Conservation (phyloP, 1,139 yeast species). For the Yamadazyma aaseri region DNA sequence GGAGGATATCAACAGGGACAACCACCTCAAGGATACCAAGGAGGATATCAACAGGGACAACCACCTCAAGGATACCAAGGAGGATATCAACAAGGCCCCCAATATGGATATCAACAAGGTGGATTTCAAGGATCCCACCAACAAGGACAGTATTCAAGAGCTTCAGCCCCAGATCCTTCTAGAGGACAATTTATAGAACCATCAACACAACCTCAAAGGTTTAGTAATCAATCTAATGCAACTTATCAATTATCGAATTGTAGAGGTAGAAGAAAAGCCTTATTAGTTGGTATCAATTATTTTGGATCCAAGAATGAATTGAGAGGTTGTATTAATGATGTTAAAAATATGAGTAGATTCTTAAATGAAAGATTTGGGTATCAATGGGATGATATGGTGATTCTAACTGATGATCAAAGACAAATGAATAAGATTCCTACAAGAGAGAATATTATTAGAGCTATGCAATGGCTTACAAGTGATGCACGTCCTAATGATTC, state of each 20-base stretch:
- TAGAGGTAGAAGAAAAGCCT: conserved; percentile 75
- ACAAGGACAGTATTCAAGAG: conserved; percentile 16
- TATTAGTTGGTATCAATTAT: conserved; percentile 85
- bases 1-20: conserved; percentile 10
- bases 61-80: conserved; percentile 16
- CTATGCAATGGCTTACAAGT: conserved; percentile 86
- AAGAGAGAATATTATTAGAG: conserved; percentile 72
- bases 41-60: conserved; percentile 1
- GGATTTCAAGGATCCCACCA: conserved; percentile 14
- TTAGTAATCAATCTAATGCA: conserved; percentile 29
- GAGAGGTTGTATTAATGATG: conserved; percentile 87
- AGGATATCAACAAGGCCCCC: conserved; percentile 1
- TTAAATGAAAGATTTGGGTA: conserved; percentile 64
- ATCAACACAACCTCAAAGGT: conserved; percentile 33
- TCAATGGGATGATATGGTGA: conserved; percentile 73
- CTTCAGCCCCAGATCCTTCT: conserved; percentile 9
- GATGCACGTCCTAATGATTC: conserved; percentile 88
- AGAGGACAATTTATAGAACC: conserved; percentile 17
- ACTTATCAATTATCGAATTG: conserved; percentile 73
- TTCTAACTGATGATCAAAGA: conserved; percentile 73
- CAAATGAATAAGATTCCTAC: conserved; percentile 72
- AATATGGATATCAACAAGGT: conserved; percentile 4
- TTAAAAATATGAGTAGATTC: conserved; percentile 58
- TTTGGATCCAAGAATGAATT: conserved; percentile 68
- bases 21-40: conserved; percentile 6